Conservation (phyloP, 495 filamentous ascomycete species). For the Podospora comata region DNA sequence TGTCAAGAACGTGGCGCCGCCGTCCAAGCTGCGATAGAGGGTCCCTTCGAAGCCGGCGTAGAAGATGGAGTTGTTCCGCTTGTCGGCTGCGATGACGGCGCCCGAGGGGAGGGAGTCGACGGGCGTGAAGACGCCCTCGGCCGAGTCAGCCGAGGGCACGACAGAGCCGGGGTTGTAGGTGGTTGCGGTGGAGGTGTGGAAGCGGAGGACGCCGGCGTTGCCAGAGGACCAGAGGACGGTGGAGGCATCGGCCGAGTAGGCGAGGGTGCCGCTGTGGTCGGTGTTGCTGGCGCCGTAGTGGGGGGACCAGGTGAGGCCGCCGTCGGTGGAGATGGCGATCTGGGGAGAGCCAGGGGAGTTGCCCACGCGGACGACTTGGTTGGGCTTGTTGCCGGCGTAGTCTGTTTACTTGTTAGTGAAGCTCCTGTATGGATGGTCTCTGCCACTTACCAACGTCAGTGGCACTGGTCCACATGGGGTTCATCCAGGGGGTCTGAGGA, state of each 20-base stretch:
- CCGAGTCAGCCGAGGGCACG: conserved; percentile 40
- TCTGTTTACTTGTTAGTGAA: conserved; percentile 29
- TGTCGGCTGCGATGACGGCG: conserved; percentile 52
- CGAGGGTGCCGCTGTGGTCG: conserved; percentile 46
- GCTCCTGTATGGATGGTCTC: not conserved
- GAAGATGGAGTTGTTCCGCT: conserved; percentile 49
- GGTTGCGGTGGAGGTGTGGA: conserved; percentile 49
- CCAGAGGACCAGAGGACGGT: conserved; percentile 50
- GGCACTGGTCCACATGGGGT: conserved; percentile 48
- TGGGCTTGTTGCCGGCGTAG: conserved; percentile 54
- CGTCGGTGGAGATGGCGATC: conserved; percentile 42
- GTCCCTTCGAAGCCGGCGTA: conserved; percentile 46
- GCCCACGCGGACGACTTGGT: conserved; percentile 56
- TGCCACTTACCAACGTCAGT: conserved; percentile 40
- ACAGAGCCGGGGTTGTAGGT: conserved; percentile 49
- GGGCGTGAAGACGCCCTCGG: conserved; percentile 41
- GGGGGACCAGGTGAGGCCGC: conserved; percentile 46
- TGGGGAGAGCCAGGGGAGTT: conserved; percentile 41
- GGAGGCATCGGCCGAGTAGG: conserved; percentile 51
- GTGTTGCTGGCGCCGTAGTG: conserved; percentile 44
- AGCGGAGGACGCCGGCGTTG: conserved; percentile 38
- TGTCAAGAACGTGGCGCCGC: conserved; percentile 42
- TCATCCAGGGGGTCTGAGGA: conserved; percentile 49
- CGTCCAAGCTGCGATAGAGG: conserved; percentile 50
- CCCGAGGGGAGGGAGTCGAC: conserved; percentile 44